These are phyloP conservation scores for Sarocladium brachiariae DNA, from an alignment of 2,329 filamentous ascomycete species.

Conservation along the genomic window DNA sequence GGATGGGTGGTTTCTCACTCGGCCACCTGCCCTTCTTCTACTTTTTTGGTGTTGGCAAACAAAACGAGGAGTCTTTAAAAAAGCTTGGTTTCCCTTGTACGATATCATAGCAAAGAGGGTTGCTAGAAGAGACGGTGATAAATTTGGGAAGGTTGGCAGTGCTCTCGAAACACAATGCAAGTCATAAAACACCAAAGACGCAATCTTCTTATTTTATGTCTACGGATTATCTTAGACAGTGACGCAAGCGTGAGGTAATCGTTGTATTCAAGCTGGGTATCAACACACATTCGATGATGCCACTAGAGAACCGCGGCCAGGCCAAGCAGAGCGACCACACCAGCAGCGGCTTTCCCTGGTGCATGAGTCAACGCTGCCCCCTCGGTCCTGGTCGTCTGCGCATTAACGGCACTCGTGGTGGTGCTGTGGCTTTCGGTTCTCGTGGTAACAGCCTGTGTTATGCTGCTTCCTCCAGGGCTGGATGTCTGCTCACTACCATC, in stretches of 20 bases:
- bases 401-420: background rate
- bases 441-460: background rate
- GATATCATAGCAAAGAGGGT: background rate
- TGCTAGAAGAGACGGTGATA: background rate
- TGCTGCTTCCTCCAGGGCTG: background rate
- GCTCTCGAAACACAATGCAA: constrained; percentile 7
- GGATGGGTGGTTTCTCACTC: background rate
- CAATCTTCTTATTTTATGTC: no score
- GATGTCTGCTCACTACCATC: background rate
- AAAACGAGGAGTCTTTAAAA: background rate
- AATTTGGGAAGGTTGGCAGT: background rate
- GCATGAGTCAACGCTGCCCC: background rate
- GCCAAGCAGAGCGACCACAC: background rate
- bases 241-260: no score
- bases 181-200: constrained; percentile 8
- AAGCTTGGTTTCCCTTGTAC: constrained; percentile 1
- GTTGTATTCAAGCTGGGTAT: background rate
- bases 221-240: no score
- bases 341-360: background rate
- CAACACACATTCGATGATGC: background rate
- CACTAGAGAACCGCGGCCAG: background rate
- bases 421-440: background rate
- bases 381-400: background rate
- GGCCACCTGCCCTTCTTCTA: background rate
- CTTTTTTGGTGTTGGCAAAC: constrained; percentile 1